phyloP scores from a whole-genome alignment of 2,329 filamentous ascomycete genomes.

The Hypomyces rosellus region DNA sequence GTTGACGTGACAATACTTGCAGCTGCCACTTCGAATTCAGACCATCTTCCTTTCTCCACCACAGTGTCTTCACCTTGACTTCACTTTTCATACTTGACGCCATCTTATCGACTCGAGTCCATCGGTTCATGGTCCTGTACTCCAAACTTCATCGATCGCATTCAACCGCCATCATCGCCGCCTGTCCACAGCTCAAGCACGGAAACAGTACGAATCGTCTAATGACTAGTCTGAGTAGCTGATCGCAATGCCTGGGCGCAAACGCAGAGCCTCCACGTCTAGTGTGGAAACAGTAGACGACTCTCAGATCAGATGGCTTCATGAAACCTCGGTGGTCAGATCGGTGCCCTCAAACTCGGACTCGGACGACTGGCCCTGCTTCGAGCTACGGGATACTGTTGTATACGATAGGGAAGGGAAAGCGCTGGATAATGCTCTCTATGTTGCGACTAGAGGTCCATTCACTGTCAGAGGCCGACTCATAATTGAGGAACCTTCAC shows the following conservation, averaged over 20 bases:
- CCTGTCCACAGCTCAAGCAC: too few species aligned
- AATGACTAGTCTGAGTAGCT: not conserved
- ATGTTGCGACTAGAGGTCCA: slow-evolving; percentile 53
- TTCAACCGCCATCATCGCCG: too few species aligned
- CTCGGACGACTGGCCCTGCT: slow-evolving; percentile 53
- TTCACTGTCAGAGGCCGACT: slow-evolving; percentile 56
- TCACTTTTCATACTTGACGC: too few species aligned
- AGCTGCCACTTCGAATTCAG: too few species aligned
- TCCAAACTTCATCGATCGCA: too few species aligned
- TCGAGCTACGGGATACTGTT: slow-evolving; percentile 54
- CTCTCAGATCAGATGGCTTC: slow-evolving; percentile 26
- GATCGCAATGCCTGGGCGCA: slow-evolving; percentile 19
- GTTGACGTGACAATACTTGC: too few species aligned
- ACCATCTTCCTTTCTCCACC: too few species aligned
- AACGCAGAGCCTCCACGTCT: slow-evolving; percentile 38
- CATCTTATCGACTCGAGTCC: too few species aligned
- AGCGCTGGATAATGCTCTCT: slow-evolving; percentile 54
- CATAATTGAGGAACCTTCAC: slow-evolving; percentile 40
- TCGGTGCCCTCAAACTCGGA: slow-evolving; percentile 22
- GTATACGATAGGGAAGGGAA: slow-evolving; percentile 49
- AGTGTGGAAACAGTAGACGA: slow-evolving; percentile 39
- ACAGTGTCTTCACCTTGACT: too few species aligned
- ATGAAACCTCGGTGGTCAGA: slow-evolving; percentile 30
- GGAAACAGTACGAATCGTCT: not conserved
- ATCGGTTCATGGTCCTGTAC: too few species aligned